phyloP scores from a whole-genome alignment of 2,329 filamentous ascomycete genomes.

The Aspergillus sp. region DNA sequence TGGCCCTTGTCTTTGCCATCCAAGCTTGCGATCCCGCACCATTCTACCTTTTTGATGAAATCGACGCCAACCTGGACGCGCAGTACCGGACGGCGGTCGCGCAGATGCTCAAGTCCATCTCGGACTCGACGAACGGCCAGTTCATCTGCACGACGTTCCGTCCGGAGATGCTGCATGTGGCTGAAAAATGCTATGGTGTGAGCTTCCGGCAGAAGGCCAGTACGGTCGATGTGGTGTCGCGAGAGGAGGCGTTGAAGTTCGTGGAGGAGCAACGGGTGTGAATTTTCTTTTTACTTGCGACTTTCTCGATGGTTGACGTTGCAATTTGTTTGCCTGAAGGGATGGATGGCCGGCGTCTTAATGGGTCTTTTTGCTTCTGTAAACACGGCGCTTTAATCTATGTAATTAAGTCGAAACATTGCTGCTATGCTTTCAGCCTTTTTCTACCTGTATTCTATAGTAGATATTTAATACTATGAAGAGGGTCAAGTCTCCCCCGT shows the following conservation, averaged over 20 bases:
- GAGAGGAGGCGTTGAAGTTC: conserved; percentile 83
- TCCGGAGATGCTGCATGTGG: conserved; percentile 89
- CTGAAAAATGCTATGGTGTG: conserved; percentile 96
- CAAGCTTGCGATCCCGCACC: conserved; percentile 95
- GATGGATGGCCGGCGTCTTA: conserved; percentile 9
- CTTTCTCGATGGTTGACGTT: no score
- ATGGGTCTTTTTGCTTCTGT: conserved; percentile 3
- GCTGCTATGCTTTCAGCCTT: no score
- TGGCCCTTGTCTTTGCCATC: conserved; percentile 98
- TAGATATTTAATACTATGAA: no score
- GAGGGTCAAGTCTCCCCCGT: conserved; percentile 20
- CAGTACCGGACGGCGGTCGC: conserved; percentile 97
- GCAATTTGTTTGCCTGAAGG: conserved; percentile 6
- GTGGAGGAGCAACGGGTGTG: conserved; percentile 67
- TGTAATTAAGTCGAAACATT: no score
- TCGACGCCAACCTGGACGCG: conserved; percentile 94
- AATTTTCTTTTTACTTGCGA: background rate
- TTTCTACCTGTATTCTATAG: no score
- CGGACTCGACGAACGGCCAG: conserved; percentile 53
- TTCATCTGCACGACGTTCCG: conserved; percentile 99
- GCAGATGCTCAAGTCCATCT: conserved; percentile 73
- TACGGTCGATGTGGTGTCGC: conserved; percentile 80
- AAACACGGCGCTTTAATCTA: background rate
- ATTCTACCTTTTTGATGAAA: conserved; percentile 98
- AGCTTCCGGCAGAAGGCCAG: conserved; percentile 87